Evolutionary conservation across 306 rosid species (phyloP).

Genomic region (Mimosa bimucronata): DNA sequence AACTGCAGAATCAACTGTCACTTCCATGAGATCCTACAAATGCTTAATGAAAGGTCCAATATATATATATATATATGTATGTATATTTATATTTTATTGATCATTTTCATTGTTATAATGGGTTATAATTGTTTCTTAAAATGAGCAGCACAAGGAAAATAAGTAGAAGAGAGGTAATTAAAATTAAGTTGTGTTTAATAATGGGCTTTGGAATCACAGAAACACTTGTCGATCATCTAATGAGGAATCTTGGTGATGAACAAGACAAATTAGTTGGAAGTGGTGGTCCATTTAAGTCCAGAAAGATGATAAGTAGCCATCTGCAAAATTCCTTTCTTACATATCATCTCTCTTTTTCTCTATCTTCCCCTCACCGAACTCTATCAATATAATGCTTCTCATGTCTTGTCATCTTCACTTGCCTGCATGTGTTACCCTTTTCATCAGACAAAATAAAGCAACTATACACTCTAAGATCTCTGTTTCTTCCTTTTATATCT

Average conservation of each 20-base stretch:
- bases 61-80: background rate
- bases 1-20: background rate
- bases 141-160: background rate
- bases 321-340: slow-evolving; percentile 32
- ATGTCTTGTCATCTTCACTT: slow-evolving; percentile 46
- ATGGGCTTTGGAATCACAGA: slow-evolving; percentile 31
- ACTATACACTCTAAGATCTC: background rate
- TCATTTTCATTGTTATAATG: background rate
- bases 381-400: slow-evolving; percentile 41
- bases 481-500: background rate
- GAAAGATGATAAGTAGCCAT: slow-evolving; percentile 33
- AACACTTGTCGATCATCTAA: slow-evolving; percentile 37
- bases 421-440: slow-evolving; percentile 78
- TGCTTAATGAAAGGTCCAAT: background rate
- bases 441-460: slow-evolving; percentile 53
- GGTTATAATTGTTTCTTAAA: background rate
- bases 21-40: background rate
- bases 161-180: slow-evolving; percentile 1
- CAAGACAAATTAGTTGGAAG: slow-evolving; percentile 42
- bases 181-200: slow-evolving; percentile 14
- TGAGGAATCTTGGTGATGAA: slow-evolving; percentile 39
- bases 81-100: background rate
- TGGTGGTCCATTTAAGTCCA: slow-evolving; percentile 52
- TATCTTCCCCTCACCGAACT: no score
- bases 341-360: background rate